Evolutionary conservation across 2,329 filamentous ascomycete species (phyloP).

Genomic region (Calonectria hongkongensis): DNA sequence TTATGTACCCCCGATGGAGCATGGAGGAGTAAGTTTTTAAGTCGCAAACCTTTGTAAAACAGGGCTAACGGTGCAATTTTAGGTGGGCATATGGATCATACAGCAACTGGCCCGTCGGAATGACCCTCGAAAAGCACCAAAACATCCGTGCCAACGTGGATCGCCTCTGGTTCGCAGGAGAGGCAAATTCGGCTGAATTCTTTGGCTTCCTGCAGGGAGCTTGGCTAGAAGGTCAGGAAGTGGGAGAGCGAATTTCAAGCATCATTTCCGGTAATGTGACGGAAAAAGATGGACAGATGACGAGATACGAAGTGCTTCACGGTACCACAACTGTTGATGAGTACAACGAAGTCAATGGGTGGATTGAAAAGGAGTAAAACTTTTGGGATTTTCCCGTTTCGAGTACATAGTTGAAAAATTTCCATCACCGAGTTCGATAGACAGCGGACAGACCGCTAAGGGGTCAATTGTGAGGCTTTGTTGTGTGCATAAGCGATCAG

Average conservation of each 20-base stretch:
- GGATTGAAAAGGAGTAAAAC: slow-evolving; percentile 16
- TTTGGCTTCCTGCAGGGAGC: slow-evolving; percentile 80
- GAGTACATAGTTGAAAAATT: slow-evolving; percentile 14
- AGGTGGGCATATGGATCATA: slow-evolving; percentile 76
- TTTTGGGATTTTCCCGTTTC: neutral
- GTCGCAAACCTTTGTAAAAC: neutral
- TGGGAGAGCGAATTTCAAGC: slow-evolving; percentile 65
- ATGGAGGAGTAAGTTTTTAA: slow-evolving; percentile 48
- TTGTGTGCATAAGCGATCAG: neutral
- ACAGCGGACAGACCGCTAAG: neutral
- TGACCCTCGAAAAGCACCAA: slow-evolving; percentile 79
- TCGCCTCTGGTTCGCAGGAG: slow-evolving; percentile 79
- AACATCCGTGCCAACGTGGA: slow-evolving; percentile 79
- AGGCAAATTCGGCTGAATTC: slow-evolving; percentile 77
- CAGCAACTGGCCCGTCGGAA: slow-evolving; percentile 80
- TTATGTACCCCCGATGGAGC: slow-evolving; percentile 71
- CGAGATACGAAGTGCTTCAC: slow-evolving; percentile 57
- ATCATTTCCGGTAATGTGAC: slow-evolving; percentile 44
- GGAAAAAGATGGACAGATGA: slow-evolving; percentile 44
- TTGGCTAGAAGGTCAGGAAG: slow-evolving; percentile 73
- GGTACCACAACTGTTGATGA: slow-evolving; percentile 52
- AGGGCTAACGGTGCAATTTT: slow-evolving; percentile 19
- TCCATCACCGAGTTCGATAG: neutral
- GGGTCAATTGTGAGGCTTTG: neutral
- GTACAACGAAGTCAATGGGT: slow-evolving; percentile 33